Conservation (phyloP, 2,329 filamentous ascomycete genomes). For the Apiospora sp. region DNA sequence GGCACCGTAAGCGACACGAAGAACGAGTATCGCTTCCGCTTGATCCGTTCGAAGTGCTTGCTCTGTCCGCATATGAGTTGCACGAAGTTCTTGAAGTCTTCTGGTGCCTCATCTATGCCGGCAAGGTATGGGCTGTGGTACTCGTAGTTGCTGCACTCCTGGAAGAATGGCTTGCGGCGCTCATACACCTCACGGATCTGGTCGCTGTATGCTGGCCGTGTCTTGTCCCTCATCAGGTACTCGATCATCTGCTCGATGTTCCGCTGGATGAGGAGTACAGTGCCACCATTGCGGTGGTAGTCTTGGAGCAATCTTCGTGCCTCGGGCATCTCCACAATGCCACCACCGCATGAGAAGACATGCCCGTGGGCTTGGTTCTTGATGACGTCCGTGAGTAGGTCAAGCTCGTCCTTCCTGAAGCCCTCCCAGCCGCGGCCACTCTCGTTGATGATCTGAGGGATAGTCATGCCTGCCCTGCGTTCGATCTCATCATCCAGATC, state of each 20-base stretch:
- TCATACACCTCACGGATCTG: conserved; percentile 92
- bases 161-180: conserved; percentile 87
- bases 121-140: conserved; percentile 81
- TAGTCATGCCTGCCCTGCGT: conserved; percentile 73
- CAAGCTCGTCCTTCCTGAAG: conserved; percentile 82
- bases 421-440: conserved; percentile 79
- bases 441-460: conserved; percentile 83
- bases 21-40: conserved; percentile 79
- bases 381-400: conserved; percentile 76
- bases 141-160: conserved; percentile 91
- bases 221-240: conserved; percentile 88
- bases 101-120: conserved; percentile 55
- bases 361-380: conserved; percentile 77
- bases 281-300: conserved; percentile 79
- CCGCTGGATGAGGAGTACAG: conserved; percentile 86
- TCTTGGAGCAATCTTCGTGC: conserved; percentile 78
- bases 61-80: conserved; percentile 71
- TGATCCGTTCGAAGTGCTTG: conserved; percentile 61
- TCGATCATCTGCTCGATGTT: conserved; percentile 88
- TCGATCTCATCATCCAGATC: conserved; percentile 93
- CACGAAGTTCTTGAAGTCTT: conserved; percentile 79
- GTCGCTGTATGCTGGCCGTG: conserved; percentile 88
- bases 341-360: conserved; percentile 93
- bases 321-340: conserved; percentile 85
- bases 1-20: conserved; percentile 92